These are phyloP conservation scores for Eucommia ulmoides DNA, from an alignment of 257 asterid species.

Conservation along the genomic window DNA sequence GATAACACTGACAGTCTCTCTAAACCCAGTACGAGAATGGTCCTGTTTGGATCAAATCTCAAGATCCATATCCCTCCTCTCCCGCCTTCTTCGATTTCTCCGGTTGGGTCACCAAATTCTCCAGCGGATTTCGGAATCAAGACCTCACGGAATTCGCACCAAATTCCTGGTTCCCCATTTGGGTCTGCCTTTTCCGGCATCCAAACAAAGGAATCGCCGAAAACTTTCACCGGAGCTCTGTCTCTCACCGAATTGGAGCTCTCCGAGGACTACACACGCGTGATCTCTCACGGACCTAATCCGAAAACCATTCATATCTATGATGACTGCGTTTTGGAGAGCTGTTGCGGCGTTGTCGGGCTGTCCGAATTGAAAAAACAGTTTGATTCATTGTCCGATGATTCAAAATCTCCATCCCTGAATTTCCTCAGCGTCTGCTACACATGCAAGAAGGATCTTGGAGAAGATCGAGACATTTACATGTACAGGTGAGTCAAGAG, in stretches of 20 bases:
- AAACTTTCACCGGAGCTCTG: conserved; percentile 20
- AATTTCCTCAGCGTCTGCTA: conserved; percentile 43
- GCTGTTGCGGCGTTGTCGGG: conserved; percentile 49
- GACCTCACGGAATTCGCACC: conserved; percentile 33
- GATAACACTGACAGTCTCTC: conserved; percentile 28
- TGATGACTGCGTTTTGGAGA: conserved; percentile 78
- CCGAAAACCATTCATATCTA: conserved; percentile 77
- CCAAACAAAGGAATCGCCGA: conserved; percentile 31
- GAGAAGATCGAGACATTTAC: conserved; percentile 41
- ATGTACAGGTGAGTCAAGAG: conserved; percentile 53
- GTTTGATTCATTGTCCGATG: conserved; percentile 10
- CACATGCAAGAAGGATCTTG: conserved; percentile 40
- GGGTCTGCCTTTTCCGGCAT: conserved; percentile 27
- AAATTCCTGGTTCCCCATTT: conserved; percentile 16
- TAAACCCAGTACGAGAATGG: conserved; percentile 32
- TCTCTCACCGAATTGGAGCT: conserved; percentile 73
- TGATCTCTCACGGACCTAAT: conserved; percentile 70
- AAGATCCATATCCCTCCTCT: conserved; percentile 62
- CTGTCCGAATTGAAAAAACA: conserved; percentile 16
- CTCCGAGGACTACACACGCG: conserved; percentile 89
- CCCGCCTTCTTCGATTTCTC: conserved; percentile 25
- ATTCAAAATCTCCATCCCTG: conserved; percentile 13
- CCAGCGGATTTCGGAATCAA: conserved; percentile 73
- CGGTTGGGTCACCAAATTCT: conserved; percentile 42
- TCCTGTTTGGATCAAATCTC: conserved; percentile 67